phyloP scores from a whole-genome alignment of 2,329 filamentous ascomycete species.

The Penicillium fuscoglaucum region DNA sequence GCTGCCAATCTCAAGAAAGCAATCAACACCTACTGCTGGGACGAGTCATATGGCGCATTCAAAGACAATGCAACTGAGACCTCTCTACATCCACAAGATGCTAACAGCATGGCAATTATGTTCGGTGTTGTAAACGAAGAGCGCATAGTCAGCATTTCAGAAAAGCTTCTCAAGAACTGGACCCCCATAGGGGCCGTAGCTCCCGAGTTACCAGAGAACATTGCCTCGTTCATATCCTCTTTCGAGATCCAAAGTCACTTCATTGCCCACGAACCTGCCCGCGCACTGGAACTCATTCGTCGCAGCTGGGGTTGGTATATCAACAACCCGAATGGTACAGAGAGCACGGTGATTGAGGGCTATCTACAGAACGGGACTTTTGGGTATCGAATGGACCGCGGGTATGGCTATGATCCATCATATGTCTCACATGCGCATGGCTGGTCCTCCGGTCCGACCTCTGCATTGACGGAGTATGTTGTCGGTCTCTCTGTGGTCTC shows the following conservation, averaged over 20 bases:
- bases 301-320: slow-evolving; percentile 63
- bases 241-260: slow-evolving; percentile 62
- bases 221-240: slow-evolving; percentile 59
- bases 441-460: slow-evolving; percentile 47
- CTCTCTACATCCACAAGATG: slow-evolving; percentile 60
- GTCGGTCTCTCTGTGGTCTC: slow-evolving; percentile 47
- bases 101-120: slow-evolving; percentile 57
- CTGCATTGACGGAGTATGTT: slow-evolving; percentile 47
- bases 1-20: slow-evolving; percentile 43
- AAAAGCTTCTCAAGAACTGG: slow-evolving; percentile 54
- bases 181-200: slow-evolving; percentile 55
- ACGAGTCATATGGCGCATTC: slow-evolving; percentile 52
- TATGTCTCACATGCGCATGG: slow-evolving; percentile 48
- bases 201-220: slow-evolving; percentile 59
- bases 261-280: slow-evolving; percentile 47
- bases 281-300: slow-evolving; percentile 59
- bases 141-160: slow-evolving; percentile 45
- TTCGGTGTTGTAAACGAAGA: slow-evolving; percentile 47
- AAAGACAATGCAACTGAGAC: slow-evolving; percentile 54
- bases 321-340: slow-evolving; percentile 57
- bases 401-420: slow-evolving; percentile 52
- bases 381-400: slow-evolving; percentile 55
- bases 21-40: slow-evolving; percentile 54
- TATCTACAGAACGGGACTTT: slow-evolving; percentile 59
- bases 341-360: slow-evolving; percentile 61